These are phyloP conservation scores for Claviceps maximensis DNA, from an alignment of 2,329 filamentous ascomycete species.

Conservation along the genomic window DNA sequence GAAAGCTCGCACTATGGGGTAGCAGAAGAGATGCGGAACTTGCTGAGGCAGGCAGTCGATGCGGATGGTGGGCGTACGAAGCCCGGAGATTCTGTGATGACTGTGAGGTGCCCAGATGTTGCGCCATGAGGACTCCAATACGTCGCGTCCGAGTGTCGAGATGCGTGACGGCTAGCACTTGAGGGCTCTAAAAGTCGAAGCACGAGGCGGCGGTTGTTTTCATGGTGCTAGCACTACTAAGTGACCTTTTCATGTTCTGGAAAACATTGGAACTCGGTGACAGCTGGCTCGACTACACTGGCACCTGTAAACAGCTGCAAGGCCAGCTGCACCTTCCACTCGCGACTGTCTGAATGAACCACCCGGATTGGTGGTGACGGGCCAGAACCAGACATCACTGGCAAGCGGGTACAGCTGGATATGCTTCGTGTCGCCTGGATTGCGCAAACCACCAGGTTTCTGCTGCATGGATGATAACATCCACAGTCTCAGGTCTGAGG, in stretches of 20 bases:
- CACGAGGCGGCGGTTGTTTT: background rate
- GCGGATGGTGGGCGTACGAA: conserved; percentile 6
- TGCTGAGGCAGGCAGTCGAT: conserved; percentile 12
- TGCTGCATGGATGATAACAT: no score
- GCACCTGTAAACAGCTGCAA: background rate
- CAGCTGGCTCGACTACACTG: background rate
- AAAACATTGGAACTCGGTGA: background rate
- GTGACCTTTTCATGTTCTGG: background rate
- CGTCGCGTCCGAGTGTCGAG: background rate
- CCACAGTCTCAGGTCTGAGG: no score
- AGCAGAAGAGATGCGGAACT: conserved; percentile 15
- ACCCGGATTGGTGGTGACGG: background rate
- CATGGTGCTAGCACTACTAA: background rate
- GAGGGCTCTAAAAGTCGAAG: background rate
- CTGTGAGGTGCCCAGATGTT: conserved; percentile 13
- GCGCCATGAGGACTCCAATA: conserved; percentile 6
- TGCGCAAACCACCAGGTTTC: background rate
- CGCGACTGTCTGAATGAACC: background rate
- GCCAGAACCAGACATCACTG: background rate
- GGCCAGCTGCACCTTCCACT: background rate
- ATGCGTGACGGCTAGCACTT: background rate
- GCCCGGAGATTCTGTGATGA: conserved; percentile 10
- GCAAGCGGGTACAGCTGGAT: background rate
- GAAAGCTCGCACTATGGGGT: conserved; percentile 14
- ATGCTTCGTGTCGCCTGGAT: background rate